phyloP scores from a whole-genome alignment of 805 yeast genomes.

The Cephaloascus fragrans region DNA sequence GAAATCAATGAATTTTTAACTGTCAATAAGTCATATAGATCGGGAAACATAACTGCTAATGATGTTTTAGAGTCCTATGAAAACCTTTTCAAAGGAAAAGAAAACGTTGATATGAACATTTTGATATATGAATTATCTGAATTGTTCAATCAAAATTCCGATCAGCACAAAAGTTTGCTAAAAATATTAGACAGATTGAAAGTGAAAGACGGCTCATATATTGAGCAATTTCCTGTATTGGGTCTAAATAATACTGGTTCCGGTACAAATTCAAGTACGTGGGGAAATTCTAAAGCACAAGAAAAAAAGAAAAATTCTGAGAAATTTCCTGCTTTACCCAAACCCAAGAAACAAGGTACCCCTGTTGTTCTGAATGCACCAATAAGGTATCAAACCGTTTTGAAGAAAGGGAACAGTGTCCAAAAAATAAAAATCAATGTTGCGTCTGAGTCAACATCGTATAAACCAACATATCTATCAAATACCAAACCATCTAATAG shows the following conservation, averaged over 20 bases:
- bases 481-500: conserved; percentile 11
- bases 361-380: conserved; percentile 14
- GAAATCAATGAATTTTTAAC: conserved; percentile 38
- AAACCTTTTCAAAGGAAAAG: conserved; percentile 31
- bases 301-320: conserved; percentile 3
- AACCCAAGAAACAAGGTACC: conserved; percentile 13
- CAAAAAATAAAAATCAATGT: background rate
- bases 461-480: conserved; percentile 9
- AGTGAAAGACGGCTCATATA: background rate
- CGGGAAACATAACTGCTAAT: conserved; percentile 34
- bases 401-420: conserved; percentile 9
- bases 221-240: conserved; percentile 41
- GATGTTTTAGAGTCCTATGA: conserved; percentile 38
- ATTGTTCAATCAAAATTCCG: conserved; percentile 37
- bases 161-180: conserved; percentile 28
- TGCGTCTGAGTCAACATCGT: conserved; percentile 2
- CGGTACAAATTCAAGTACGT: background rate
- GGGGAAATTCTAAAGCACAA: conserved; percentile 2
- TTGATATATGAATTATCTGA: conserved; percentile 54
- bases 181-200: background rate
- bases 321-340: conserved; percentile 24
- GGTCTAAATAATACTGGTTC: conserved; percentile 11
- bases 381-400: conserved; percentile 24
- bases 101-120: conserved; percentile 41
- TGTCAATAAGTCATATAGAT: conserved; percentile 37